phyloP scores from a whole-genome alignment of 1,284 basidiomycete genomes.

The Sphagnurus paluster region DNA sequence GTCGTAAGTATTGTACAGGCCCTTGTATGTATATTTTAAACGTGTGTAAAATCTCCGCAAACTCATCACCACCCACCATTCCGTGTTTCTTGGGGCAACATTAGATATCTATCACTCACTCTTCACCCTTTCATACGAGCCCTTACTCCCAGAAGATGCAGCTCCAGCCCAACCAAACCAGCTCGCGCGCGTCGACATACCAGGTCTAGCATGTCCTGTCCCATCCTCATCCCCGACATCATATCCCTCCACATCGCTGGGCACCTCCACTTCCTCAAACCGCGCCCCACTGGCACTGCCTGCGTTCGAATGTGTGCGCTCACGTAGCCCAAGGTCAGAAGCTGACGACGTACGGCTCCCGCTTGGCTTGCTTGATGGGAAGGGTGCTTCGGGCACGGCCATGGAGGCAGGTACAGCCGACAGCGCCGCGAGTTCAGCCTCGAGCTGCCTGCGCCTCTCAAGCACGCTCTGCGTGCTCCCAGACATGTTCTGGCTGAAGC shows the following conservation, averaged over 20 bases:
- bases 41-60: too few species aligned
- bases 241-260: conserved; percentile 65
- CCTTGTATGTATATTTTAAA: too few species aligned
- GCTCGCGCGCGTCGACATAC: conserved; percentile 24
- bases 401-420: too few species aligned
- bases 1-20: too few species aligned
- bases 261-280: conserved; percentile 67
- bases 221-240: conserved; percentile 32
- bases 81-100: too few species aligned
- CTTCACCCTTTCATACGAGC: conserved; percentile 42
- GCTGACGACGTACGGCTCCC: conserved; percentile 37
- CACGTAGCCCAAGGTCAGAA: conserved; percentile 42
- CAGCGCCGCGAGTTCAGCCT: conserved; percentile 50
- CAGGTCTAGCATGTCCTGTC: conserved; percentile 14
- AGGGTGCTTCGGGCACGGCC: conserved; percentile 14
- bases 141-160: too few species aligned
- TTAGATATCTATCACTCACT: conserved; percentile 33
- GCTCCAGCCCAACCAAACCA: conserved; percentile 45
- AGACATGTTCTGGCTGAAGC: conserved; percentile 17
- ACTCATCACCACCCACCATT: too few species aligned
- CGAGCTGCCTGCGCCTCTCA: conserved; percentile 47
- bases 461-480: conserved; percentile 32
- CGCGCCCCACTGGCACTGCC: conserved; percentile 31
- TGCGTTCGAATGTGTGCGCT: conserved; percentile 38
- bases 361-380: conserved; percentile 32